Base-by-base conservation (phyloP, 1,284 basidiomycete species). In the Coniophora puteana region DNA sequence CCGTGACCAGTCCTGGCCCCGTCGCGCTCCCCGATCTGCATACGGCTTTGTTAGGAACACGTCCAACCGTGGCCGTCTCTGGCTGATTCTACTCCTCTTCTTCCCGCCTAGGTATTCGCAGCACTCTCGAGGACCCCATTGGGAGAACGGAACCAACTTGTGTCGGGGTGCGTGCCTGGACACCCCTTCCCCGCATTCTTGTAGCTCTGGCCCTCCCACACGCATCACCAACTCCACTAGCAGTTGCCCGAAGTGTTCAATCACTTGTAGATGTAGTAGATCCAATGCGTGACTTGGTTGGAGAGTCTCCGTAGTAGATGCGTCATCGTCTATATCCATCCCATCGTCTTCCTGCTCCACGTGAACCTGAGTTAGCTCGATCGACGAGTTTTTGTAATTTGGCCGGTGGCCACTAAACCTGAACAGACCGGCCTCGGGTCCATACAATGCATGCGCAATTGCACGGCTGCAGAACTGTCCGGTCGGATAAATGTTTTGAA, bases 1-100 rank as follows among this genome's bases (percentile, higher is more conserved):
- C 38, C 72, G 65, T 12, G 80, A 68, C 85, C 85, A 89, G 48
- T 88, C 82, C 52, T 78, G 74, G 4, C 84, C 85, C 20, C 72
- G 60, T 28, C 80, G 68, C 22, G 72, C 72, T 0, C 79, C 80
- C 18, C 44, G 52, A 21, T 58, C 61, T 29, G 63, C 54, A 46
- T 74, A 72, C 38, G 76, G 70, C 41, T 63, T 59, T 36, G 64
- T 67, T 40, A 84, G 58, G 57, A 86, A 82, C 26, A 66, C 55
- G 22, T 67, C 70, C 30, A 76, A 53, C 8, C 68, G 60, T 22
- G 80, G 75, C 25, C 65, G 68, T 14, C 63, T 65, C n/a, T 44
- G 45, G 36, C 55, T 53, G 13, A 61, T 53, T 4, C 45, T 40
- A 5, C 34, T 43, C 7, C 43, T 44, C 53, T 62, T 67, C 46